These are phyloP conservation scores for Baorangia bicolor DNA, from an alignment of 768 basidiomycete genomes.

Conservation along the genomic window DNA sequence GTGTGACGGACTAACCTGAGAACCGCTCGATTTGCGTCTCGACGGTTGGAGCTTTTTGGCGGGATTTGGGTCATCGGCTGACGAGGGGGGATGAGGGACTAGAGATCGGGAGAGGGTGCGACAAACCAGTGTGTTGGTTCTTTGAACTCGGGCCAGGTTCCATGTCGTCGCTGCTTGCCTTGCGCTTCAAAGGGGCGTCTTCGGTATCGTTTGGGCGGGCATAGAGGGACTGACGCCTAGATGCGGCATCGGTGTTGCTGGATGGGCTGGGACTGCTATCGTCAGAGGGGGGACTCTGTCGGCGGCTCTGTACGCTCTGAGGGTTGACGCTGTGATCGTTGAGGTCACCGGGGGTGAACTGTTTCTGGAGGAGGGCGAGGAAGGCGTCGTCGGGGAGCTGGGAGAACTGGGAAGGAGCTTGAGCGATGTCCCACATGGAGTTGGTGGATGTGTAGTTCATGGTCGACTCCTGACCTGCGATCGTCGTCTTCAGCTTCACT, in stretches of 20 bases:
- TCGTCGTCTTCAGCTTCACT: not conserved
- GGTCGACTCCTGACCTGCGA: conserved; percentile 10
- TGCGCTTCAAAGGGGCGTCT: conserved; percentile 66
- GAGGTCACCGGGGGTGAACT: conserved; percentile 47
- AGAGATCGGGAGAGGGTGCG: not conserved
- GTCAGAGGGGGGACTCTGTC: conserved; percentile 55
- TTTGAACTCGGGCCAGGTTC: conserved; percentile 68
- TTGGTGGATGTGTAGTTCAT: conserved; percentile 42
- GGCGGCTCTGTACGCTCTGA: conserved; percentile 46
- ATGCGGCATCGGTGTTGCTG: conserved; percentile 36
- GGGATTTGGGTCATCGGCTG: conserved; percentile 26
- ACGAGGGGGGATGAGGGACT: not conserved
- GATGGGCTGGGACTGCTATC: conserved; percentile 81
- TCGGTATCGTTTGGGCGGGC: conserved; percentile 37
- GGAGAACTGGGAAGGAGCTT: conserved; percentile 52
- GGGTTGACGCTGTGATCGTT: conserved; percentile 54
- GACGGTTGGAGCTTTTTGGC: conserved; percentile 26
- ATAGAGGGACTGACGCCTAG: conserved; percentile 19
- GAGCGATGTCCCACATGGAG: conserved; percentile 68
- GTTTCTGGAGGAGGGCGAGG: conserved; percentile 73
- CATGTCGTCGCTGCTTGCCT: conserved; percentile 66
- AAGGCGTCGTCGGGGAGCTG: conserved; percentile 76
- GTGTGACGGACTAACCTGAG: conserved; percentile 30
- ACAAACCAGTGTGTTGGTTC: conserved; percentile 60
- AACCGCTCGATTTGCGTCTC: conserved; percentile 43